Conservation (phyloP, 2,329 filamentous ascomycete species). For the Aspergillus pseudotamarii region DNA sequence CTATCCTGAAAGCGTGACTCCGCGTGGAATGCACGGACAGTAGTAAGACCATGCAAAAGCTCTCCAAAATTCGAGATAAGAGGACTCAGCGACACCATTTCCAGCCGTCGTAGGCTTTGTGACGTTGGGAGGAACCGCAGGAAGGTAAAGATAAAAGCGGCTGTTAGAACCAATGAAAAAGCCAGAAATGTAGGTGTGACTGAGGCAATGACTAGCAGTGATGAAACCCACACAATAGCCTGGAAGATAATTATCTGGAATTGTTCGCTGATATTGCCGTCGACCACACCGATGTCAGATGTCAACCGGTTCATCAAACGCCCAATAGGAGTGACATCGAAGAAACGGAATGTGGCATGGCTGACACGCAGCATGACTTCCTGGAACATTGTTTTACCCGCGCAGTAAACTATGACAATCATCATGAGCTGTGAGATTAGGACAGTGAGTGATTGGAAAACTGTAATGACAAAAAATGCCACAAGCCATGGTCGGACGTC, state of each 20-base stretch:
- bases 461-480: slow-evolving; percentile 68
- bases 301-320: slow-evolving; percentile 91
- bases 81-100: slow-evolving; percentile 87
- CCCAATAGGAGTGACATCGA: slow-evolving; percentile 86
- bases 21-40: slow-evolving; percentile 80
- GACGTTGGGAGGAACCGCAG: slow-evolving; percentile 77
- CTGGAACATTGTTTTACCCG: slow-evolving; percentile 74
- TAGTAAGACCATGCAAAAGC: slow-evolving; percentile 80
- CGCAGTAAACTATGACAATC: slow-evolving; percentile 76
- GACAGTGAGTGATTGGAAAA: slow-evolving; percentile 61
- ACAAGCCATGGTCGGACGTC: slow-evolving; percentile 75
- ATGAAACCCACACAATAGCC: slow-evolving; percentile 70
- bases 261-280: slow-evolving; percentile 78
- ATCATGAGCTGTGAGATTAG: slow-evolving; percentile 67
- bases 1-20: slow-evolving; percentile 77
- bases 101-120: slow-evolving; percentile 78
- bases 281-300: slow-evolving; percentile 85
- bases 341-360: slow-evolving; percentile 83
- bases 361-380: slow-evolving; percentile 73
- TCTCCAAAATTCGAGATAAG: slow-evolving; percentile 92
- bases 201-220: slow-evolving; percentile 75
- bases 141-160: slow-evolving; percentile 74
- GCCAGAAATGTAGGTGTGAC: slow-evolving; percentile 76
- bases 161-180: slow-evolving; percentile 69
- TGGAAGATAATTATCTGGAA: slow-evolving; percentile 73